phyloP scores from a whole-genome alignment of 768 basidiomycete genomes.

The Tulasnella sp. region DNA sequence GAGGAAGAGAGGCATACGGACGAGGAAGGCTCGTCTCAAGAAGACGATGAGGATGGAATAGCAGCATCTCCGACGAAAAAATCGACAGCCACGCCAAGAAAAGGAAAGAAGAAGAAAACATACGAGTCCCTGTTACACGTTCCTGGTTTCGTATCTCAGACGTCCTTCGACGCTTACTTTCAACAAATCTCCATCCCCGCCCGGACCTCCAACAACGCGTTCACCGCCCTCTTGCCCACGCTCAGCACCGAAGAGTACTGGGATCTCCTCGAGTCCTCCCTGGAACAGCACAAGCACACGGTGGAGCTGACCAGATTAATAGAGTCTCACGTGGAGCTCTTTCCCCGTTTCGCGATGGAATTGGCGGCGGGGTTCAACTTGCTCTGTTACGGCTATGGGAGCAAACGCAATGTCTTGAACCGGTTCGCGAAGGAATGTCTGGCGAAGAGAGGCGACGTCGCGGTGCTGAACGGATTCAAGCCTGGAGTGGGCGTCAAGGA shows the following conservation, averaged over 20 bases:
- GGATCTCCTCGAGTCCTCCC: slow-evolving; percentile 21
- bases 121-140: slow-evolving; percentile 1
- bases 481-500: slow-evolving; percentile 59
- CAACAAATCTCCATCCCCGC: slow-evolving; percentile 45
- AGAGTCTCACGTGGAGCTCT: slow-evolving; percentile 30
- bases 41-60: slow-evolving; percentile 7
- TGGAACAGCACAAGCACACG: slow-evolving; percentile 16
- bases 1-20: slow-evolving; percentile 14
- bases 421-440: slow-evolving; percentile 52
- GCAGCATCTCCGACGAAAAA: slow-evolving; percentile 7
- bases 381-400: slow-evolving; percentile 80
- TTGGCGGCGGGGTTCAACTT: slow-evolving; percentile 78
- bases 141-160: slow-evolving; percentile 35
- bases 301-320: slow-evolving; percentile 24
- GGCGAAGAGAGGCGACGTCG: slow-evolving; percentile 52
- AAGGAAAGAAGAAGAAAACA: neutral
- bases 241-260: slow-evolving; percentile 53
- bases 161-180: slow-evolving; percentile 83
- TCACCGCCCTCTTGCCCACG: slow-evolving; percentile 62
- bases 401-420: slow-evolving; percentile 68
- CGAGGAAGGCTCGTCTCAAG: slow-evolving; percentile 12
- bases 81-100: neutral
- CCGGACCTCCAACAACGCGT: slow-evolving; percentile 68
- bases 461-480: slow-evolving; percentile 69
- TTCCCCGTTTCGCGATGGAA: slow-evolving; percentile 56